Evolutionary conservation across 2,329 filamentous ascomycete genomes (phyloP), one percentile per base, ranked within the genome.

Genomic region (Cordyceps cateniannulata): DNA sequence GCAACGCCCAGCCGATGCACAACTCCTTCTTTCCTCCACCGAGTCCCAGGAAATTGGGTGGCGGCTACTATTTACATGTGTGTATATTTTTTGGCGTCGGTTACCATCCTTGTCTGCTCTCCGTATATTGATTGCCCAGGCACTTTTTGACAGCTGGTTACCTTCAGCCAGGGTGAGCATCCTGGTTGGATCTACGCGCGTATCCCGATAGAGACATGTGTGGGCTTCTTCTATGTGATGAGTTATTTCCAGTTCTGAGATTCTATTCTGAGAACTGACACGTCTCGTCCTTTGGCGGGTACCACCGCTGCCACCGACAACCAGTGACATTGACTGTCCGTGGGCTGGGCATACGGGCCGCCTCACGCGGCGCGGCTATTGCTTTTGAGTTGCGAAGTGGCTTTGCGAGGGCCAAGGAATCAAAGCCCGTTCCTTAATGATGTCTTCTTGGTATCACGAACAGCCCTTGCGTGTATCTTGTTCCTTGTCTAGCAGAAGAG

Each of bases 11-110:
- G 14, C 32, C 32, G 32, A 32, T 10, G 32, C 32, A 35, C 32
- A 35, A 2, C 10, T 12, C 42, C 7, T 3, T 29, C 32, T 6
- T 32, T n/a, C 22, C 25, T 44, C 35, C 27, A 47, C 25, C 32
- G 6, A 1, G 54, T 57, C 24, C 54, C 44, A 45, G 54, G 20
- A 57, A 25, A 59, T 59, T 50, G 56, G 56, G 32, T 51, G 56
- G 56, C 56, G 29, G 45, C 47, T 24, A 10, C n/a, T 22, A 42
- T 42, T 14, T 51, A 22, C 29, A 45, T 35, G 5, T 29, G 27
- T 29, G 27, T 29, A 29, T n/a, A 29, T 5, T 49, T 29, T 49
- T 57, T 49, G 54, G 44, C 38, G 54, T 48, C 24, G 18, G 24
- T 27, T 20, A 2, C 3, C 14, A 38, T 40, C 29, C 29, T 48